phyloP scores from a whole-genome alignment of 345 rosid genomes.

The Lepidium sativum region DNA sequence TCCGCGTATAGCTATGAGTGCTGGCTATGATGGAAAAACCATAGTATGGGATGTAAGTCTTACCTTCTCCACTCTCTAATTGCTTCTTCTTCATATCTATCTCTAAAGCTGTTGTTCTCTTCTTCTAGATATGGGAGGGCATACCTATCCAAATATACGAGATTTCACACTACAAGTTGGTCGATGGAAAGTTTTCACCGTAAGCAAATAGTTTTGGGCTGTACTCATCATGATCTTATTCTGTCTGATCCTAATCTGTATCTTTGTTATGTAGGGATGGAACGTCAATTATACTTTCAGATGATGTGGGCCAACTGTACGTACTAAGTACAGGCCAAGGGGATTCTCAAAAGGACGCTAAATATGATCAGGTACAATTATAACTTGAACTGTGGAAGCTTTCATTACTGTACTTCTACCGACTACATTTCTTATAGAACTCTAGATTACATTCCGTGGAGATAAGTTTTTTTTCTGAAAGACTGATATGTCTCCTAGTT shows the following conservation, averaged over 20 bases:
- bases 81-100: constrained; percentile 9
- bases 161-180: constrained; percentile 87
- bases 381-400: constrained; percentile 3
- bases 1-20: constrained; percentile 98
- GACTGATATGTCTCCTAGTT: not conserved
- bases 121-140: constrained; percentile 95
- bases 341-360: constrained; percentile 86
- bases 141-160: constrained; percentile 78
- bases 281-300: constrained; percentile 91
- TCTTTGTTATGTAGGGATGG: constrained; percentile 63
- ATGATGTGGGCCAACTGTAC: constrained; percentile 96
- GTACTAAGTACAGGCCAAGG: constrained; percentile 95
- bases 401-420: not conserved
- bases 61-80: constrained; percentile 2
- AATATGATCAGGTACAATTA: constrained; percentile 82
- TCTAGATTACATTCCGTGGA: not conserved
- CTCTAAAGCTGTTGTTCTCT: constrained; percentile 14
- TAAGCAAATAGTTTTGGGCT: constrained; percentile 36
- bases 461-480: not conserved
- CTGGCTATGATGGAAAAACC: constrained; percentile 96
- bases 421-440: not conserved
- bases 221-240: not conserved
- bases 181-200: constrained; percentile 99
- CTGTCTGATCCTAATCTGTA: constrained; percentile 8
- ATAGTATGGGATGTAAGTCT: constrained; percentile 98